Conservation (phyloP, 768 basidiomycete species). For the Lactifluus rugatus region DNA sequence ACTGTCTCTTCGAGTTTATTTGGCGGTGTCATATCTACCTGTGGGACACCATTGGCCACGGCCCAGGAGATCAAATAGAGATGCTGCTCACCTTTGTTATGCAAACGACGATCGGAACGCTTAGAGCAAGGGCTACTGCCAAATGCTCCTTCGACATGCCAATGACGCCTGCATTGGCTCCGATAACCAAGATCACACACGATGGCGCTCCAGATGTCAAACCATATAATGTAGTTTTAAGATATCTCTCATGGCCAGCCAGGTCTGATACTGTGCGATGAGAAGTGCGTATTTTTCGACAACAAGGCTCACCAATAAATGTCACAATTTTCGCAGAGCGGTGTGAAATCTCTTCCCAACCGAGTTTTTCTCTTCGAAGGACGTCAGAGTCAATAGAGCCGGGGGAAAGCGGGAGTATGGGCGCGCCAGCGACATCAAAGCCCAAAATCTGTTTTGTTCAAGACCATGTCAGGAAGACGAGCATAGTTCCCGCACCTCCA, state of each 20-base stretch:
- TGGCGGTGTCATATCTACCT: slow-evolving; percentile 97
- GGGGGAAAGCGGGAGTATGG: slow-evolving; percentile 63
- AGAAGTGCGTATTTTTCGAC: neutral
- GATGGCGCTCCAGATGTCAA: slow-evolving; percentile 90
- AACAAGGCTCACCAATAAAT: slow-evolving; percentile 59
- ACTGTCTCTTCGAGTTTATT: slow-evolving; percentile 87
- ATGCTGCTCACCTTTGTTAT: slow-evolving; percentile 68
- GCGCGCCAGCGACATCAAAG: slow-evolving; percentile 64
- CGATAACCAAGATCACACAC: slow-evolving; percentile 88
- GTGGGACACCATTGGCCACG: neutral
- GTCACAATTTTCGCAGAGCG: slow-evolving; percentile 88
- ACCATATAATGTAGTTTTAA: slow-evolving; percentile 91
- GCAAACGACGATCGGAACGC: slow-evolving; percentile 87
- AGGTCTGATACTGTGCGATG: slow-evolving; percentile 44
- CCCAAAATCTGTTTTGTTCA: slow-evolving; percentile 63
- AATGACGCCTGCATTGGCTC: slow-evolving; percentile 86
- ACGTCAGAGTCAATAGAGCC: slow-evolving; percentile 51
- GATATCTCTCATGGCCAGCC: slow-evolving; percentile 89
- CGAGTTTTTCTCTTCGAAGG: slow-evolving; percentile 74
- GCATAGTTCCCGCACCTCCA: slow-evolving; percentile 59
- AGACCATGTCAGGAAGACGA: neutral
- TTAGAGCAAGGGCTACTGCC: slow-evolving; percentile 86
- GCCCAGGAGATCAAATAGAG: neutral
- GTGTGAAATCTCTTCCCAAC: slow-evolving; percentile 91
- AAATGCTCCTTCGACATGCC: slow-evolving; percentile 96